A percentile compares a stretch with the other conserved stretches of the same genome.
These are phyloP conservation scores for Coelastrella sp. DNA, from an alignment of 139 green algal genomes.

Conservation along the genomic window DNA sequence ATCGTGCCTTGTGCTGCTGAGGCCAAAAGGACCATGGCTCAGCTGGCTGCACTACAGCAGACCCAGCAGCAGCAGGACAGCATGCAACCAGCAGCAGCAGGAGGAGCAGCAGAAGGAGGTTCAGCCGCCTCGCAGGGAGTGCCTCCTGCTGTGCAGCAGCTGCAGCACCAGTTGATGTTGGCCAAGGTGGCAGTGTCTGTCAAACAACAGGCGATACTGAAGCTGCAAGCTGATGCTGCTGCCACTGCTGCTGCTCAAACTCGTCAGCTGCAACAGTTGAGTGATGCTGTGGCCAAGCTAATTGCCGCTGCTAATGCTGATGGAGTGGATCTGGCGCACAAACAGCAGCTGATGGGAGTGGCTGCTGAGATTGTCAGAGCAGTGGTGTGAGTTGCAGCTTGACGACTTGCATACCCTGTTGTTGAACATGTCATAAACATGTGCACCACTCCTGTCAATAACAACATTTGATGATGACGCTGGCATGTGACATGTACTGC, in stretches of 20 bases:
- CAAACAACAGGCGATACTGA: not conserved
- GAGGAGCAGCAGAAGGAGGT: not conserved
- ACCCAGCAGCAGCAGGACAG: not conserved
- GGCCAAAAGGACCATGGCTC: not conserved
- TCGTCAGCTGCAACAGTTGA: not conserved
- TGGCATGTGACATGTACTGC: too few species aligned
- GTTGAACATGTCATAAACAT: too few species aligned
- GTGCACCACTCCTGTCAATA: too few species aligned
- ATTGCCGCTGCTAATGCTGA: not conserved
- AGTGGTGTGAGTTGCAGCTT: too few species aligned
- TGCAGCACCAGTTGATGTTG: slow-evolving; percentile 2
- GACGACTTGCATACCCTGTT: too few species aligned
- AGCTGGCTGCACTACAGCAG: not conserved
- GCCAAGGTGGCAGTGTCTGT: not conserved
- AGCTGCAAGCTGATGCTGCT: not conserved
- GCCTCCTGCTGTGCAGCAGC: not conserved
- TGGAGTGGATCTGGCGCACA: not conserved
- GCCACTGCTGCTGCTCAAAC: not conserved
- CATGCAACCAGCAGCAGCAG: not conserved
- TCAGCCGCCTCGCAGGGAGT: not conserved
- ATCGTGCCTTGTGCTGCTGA: not conserved
- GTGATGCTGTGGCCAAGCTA: not conserved
- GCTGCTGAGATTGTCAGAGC: not conserved
- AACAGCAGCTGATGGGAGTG: slow-evolving; percentile 5
- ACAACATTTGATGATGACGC: too few species aligned